Base-by-base conservation (phyloP, 345 rosid species). In the Gossypium thurberi region DNA sequence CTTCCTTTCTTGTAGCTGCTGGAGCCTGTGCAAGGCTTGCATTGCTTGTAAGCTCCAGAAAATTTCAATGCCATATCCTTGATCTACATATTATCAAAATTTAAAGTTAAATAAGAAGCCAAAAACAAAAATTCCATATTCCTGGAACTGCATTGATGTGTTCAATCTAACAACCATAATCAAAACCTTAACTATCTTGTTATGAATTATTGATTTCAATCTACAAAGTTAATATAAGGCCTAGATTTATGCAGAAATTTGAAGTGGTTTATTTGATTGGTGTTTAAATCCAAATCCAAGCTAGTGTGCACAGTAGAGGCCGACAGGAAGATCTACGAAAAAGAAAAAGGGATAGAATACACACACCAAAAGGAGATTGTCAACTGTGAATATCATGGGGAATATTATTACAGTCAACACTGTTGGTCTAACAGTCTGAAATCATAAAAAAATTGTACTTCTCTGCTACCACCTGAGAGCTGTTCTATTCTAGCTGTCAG, bases 21-120 rank as follows among this genome's bases (percentile, higher is more conserved):
- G 46, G 97, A 86, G 23, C 98, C 87, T 6, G 87, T 83, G 74
- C 95, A 90, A 10, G 98, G 97, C 77, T 89, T 94, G 87, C 98
- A 89, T 80, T 89, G 97, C 78, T 81, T 82, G 70, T 87, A 86
- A 13, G 90, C 87, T 33, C 97, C 97, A 37, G 99, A 91, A 72
- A 95, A 78, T 78, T 95, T 95, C 71, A 88, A 58, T 62, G 97
- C 98, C 88, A 95, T 92, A 73, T 88, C 99, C 82, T 91, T 95
- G 52, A 95, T 89, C 99, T 95, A 94, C 76, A 76, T 58, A 65
- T 47, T n/a, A 33, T 65, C 28, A 72, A 15, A 59, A 56, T 8
- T 72, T 17, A 23, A 33, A 44, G 75, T 26, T 5, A 47, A 33
- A 25, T 71, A 2, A 17, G n/a, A 67, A 48, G 4, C 20, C 8